Evolutionary conservation across 306 rosid species (phyloP).

Genomic region (Vigna angularis): DNA sequence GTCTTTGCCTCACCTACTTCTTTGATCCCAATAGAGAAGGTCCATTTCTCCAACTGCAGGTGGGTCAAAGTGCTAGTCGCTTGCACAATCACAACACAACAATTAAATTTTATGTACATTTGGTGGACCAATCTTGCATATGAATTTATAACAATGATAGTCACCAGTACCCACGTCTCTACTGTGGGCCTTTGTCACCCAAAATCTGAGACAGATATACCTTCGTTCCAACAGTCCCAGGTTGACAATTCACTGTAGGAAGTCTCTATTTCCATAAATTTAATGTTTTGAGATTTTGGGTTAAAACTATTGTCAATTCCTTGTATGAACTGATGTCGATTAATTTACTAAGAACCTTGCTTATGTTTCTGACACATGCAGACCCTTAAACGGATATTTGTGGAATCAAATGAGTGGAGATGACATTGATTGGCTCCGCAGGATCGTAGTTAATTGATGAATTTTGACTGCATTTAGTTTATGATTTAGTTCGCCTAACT

Average conservation of each 20-base stretch:
- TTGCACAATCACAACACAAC: conserved; percentile 56
- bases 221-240: conserved; percentile 50
- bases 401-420: conserved; percentile 12
- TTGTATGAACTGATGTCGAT: not conserved
- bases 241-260: conserved; percentile 37
- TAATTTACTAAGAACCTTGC: not conserved
- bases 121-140: conserved; percentile 54
- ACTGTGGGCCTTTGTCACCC: conserved; percentile 58
- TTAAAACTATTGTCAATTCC: too few species aligned
- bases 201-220: conserved; percentile 46
- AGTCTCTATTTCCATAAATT: too few species aligned
- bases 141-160: conserved; percentile 50
- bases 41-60: conserved; percentile 79
- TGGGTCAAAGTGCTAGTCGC: conserved; percentile 73
- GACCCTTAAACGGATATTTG: not conserved
- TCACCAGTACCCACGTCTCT: conserved; percentile 62
- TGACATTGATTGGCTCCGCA: conserved; percentile 11
- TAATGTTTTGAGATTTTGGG: too few species aligned
- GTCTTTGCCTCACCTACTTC: conserved; percentile 56
- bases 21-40: conserved; percentile 67
- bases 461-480: conserved; percentile 14
- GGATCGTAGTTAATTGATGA: not conserved
- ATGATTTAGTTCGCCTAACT: conserved; percentile 6
- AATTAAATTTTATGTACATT: conserved; percentile 51
- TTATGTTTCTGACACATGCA: conserved; percentile 14